Evolutionary conservation across 2,329 filamentous ascomycete species (phyloP).

Genomic region (Arachnomyces sp.): DNA sequence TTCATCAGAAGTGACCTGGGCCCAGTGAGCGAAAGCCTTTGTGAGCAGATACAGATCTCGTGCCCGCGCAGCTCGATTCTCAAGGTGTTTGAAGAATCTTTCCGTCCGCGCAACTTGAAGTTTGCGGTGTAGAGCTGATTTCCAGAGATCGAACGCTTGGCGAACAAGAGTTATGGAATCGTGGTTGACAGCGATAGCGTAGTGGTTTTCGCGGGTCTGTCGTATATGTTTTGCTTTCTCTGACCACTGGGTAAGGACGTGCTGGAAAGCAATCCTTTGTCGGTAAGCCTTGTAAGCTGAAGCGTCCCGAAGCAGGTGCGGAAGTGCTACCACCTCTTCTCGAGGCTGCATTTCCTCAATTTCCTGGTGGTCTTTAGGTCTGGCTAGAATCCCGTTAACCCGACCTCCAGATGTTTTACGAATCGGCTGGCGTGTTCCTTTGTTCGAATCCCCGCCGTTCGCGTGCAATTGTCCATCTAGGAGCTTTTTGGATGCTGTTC

Average conservation of each 20-base stretch:
- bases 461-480: too few relatives aligned
- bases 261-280: conserved; percentile 29
- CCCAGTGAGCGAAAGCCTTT: conserved; percentile 63
- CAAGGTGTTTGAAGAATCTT: conserved; percentile 47
- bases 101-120: conserved; percentile 40
- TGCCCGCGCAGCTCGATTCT: conserved; percentile 53
- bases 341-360: conserved; percentile 23
- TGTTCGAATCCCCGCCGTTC: too few relatives aligned
- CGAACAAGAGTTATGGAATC: conserved; percentile 46
- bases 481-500: too few relatives aligned
- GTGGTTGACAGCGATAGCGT: conserved; percentile 39
- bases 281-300: conserved; percentile 40
- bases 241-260: conserved; percentile 41
- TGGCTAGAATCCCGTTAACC: too few relatives aligned
- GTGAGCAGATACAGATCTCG: conserved; percentile 57
- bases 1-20: conserved; percentile 55
- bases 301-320: conserved; percentile 44
- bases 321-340: conserved; percentile 38
- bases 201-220: conserved; percentile 31
- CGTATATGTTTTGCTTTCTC: conserved; percentile 32
- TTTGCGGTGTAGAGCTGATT: conserved; percentile 30
- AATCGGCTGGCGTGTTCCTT: too few relatives aligned
- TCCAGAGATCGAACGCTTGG: conserved; percentile 46
- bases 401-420: too few relatives aligned
- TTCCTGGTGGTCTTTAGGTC: conserved; percentile 13